Base-by-base conservation (phyloP, 306 rosid genomes). In the Inga laurina region DNA sequence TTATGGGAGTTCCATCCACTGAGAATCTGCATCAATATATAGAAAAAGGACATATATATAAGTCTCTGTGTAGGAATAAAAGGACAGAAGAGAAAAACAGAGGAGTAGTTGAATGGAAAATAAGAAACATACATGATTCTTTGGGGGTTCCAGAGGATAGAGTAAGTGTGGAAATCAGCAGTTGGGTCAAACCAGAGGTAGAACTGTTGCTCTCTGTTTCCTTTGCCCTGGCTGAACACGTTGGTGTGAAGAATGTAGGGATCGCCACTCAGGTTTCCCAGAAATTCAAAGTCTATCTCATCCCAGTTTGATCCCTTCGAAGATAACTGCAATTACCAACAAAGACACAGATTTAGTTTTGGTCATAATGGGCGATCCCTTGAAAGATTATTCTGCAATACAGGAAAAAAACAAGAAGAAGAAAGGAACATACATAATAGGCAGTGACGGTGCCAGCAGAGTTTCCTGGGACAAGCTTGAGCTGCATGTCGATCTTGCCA, bases 111-210 rank as follows among this genome's bases (percentile, higher is more conserved):
- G 16, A 22, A 8, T 0, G 15, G 64, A 27, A n/a, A 3, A 48
- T 11, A 72, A 30, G 43, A 12, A 34, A 15, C 91, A 77, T 86
- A 91, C 97, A 93, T 30, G 48, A 93, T 88, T 52, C 81, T 76
- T 3, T 88, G 90, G 0, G 97, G 93, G 46, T 93, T 93, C 95
- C 97, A 93, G 2, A 91, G 92, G 56, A 91, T 81, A 0, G 93
- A 91, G 35, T 93, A 93, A 16, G 93, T 87, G 81, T 93, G 97
- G 65, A 93, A 93, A 81, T 90, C 88, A 0, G 87, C 77, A 1
- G 90, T 88, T 52, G 95, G 97, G 65, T 93, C 97, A 41, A 93
- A 93, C 97, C 97, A 91, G 3, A 93, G 91, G 43, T 90, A 85
- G 82, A 93, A 93, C 4, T 91, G 92, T 44, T 91, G 92, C 52